A percentile compares a stretch with the other conserved stretches of the same genome.
Conservation (phyloP, 164 flowering plant species). For the Saururus chinensis region DNA sequence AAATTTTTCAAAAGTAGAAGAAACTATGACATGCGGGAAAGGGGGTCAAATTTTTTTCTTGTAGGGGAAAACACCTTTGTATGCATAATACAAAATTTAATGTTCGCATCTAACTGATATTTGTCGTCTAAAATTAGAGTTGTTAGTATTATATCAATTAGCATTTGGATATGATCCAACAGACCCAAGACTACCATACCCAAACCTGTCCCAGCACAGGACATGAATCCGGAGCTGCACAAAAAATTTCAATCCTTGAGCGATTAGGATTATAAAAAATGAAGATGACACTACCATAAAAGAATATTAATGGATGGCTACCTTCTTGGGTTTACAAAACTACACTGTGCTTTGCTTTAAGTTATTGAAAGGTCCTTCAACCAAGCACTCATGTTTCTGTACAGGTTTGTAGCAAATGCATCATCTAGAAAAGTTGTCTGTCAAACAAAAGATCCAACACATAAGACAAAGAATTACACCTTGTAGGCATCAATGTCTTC, state of each 20-base stretch:
- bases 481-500: no score
- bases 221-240: constrained; percentile 71
- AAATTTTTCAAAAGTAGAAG: no score
- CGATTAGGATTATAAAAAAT: background rate
- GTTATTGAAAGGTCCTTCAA: constrained; percentile 95
- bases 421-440: background rate
- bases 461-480: no score
- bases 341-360: constrained; percentile 99
- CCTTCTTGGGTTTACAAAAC: constrained; percentile 98
- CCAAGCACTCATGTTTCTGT: constrained; percentile 95
- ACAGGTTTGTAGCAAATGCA: background rate
- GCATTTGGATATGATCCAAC: constrained; percentile 41
- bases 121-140: no score
- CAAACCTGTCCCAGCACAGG: constrained; percentile 75
- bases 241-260: constrained; percentile 4
- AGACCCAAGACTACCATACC: constrained; percentile 55
- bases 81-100: no score
- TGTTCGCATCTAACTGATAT: no score
- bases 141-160: no score
- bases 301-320: constrained; percentile 8
- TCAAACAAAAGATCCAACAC: no score
- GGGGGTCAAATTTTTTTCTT: no score
- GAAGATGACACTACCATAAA: background rate
- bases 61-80: no score
- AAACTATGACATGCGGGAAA: no score